A percentile compares a stretch with the other conserved stretches of the same genome.
Conservation (phyloP, 495 filamentous ascomycete species). For the Niebla homalea region DNA sequence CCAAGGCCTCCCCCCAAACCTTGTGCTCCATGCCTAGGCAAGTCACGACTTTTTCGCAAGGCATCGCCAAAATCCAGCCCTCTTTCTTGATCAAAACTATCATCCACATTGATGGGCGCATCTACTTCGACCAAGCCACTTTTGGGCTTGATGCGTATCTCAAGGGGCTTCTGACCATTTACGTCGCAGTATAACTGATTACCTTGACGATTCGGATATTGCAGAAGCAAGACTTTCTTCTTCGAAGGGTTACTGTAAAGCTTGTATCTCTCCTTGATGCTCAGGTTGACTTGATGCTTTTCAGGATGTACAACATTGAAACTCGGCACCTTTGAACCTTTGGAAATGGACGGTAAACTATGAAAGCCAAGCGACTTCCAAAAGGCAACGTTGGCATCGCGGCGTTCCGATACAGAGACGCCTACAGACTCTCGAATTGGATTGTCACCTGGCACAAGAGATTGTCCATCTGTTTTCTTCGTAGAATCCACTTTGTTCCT, state of each 20-base stretch:
- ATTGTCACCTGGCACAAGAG: no score
- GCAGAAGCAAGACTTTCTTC: constrained; percentile 35
- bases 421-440: background rate
- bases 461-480: no score
- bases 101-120: constrained; percentile 46
- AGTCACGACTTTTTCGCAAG: constrained; percentile 38
- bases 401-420: background rate
- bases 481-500: no score
- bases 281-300: background rate
- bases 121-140: constrained; percentile 65
- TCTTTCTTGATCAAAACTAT: constrained; percentile 51
- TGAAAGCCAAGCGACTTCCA: background rate
- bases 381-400: background rate
- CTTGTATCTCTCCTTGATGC: constrained; percentile 6
- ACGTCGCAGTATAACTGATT: constrained; percentile 43
- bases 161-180: constrained; percentile 39
- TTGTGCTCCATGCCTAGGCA: constrained; percentile 44
- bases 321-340: background rate
- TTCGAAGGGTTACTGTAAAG: constrained; percentile 9
- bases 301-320: background rate
- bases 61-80: constrained; percentile 55
- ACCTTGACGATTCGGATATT: constrained; percentile 47
- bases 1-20: constrained; percentile 48
- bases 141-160: constrained; percentile 52
- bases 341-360: background rate